Conservation (phyloP, 768 basidiomycete genomes). For the Mrakia hoshinonis region DNA sequence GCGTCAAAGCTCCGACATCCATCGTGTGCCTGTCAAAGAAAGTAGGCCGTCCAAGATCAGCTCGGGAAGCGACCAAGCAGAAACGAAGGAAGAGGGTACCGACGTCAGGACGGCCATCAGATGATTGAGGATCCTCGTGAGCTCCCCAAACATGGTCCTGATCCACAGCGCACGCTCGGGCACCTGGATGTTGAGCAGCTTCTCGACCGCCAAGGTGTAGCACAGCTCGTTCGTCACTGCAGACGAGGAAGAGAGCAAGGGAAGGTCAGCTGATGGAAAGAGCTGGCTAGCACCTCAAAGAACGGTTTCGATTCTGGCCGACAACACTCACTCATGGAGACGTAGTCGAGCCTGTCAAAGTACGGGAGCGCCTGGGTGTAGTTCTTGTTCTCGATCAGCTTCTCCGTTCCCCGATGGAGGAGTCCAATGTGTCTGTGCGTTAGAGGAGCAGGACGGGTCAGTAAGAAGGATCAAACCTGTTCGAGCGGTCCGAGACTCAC, state of each 20-base stretch:
- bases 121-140: conserved; percentile 92
- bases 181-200: conserved; percentile 91
- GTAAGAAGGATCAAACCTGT: background rate
- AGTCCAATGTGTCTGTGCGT: conserved; percentile 74
- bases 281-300: too few relatives aligned
- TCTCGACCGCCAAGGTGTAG: conserved; percentile 95
- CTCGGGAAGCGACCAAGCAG: background rate
- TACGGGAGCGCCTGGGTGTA: conserved; percentile 96
- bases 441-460: background rate
- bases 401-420: conserved; percentile 94
- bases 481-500: background rate
- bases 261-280: background rate
- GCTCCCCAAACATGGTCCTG: conserved; percentile 90
- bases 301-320: too few relatives aligned
- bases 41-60: background rate
- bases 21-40: conserved; percentile 34
- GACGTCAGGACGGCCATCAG: conserved; percentile 88
- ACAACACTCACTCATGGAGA: conserved; percentile 84
- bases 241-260: background rate
- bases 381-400: conserved; percentile 97
- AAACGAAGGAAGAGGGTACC: conserved; percentile 10
- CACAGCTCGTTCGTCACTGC: conserved; percentile 97
- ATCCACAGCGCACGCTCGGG: conserved; percentile 98
- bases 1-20: conserved; percentile 91
- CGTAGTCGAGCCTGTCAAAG: conserved; percentile 97